Evolutionary conservation across 108 stramenopile genomes (phyloP).

Genomic region (Schizochytrium sp.): DNA sequence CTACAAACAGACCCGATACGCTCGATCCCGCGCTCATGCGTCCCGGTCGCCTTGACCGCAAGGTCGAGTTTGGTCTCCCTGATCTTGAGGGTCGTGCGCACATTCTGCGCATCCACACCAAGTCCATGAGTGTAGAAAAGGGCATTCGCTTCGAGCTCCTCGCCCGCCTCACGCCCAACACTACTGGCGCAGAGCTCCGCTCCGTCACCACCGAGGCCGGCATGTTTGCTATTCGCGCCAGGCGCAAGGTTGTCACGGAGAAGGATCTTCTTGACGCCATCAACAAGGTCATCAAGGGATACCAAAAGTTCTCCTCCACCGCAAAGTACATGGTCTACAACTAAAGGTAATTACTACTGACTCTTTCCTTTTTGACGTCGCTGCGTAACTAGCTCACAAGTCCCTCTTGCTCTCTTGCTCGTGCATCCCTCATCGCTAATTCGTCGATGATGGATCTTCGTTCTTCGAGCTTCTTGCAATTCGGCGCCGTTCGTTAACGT

Average conservation of each 20-base stretch:
- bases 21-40: conserved; percentile 89
- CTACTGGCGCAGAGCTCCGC: conserved; percentile 93
- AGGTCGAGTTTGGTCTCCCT: conserved; percentile 93
- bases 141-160: conserved; percentile 97
- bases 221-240: conserved; percentile 97
- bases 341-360: neutral
- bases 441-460: no score
- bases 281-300: conserved; percentile 99
- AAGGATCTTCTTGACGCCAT: conserved; percentile 96
- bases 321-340: conserved; percentile 77
- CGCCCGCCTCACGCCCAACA: conserved; percentile 92
- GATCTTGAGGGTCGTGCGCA: conserved; percentile 90
- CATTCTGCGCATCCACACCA: conserved; percentile 88
- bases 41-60: conserved; percentile 91
- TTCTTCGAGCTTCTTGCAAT: no score
- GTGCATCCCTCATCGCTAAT: no score
- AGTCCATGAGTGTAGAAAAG: conserved; percentile 91
- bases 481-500: no score
- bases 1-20: conserved; percentile 95
- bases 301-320: conserved; percentile 98
- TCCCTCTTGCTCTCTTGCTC: no score
- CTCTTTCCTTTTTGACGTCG: no score
- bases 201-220: conserved; percentile 96
- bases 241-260: conserved; percentile 88
- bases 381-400: no score